These are phyloP conservation scores for Nitzschia sp. DNA, from an alignment of 108 stramenopile genomes.

Conservation along the genomic window DNA sequence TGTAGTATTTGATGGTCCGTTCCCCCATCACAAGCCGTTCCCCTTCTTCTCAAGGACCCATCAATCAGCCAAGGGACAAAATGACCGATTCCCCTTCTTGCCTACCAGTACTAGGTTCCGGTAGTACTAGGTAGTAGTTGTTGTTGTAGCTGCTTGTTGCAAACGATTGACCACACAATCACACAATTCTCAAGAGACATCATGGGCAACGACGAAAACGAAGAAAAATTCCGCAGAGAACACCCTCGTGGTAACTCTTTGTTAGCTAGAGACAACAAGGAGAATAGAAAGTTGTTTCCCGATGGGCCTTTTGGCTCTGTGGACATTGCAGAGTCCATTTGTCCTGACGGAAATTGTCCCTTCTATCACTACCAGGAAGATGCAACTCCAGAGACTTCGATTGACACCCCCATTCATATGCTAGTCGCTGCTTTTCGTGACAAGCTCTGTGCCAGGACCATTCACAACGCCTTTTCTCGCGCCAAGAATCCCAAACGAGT, in stretches of 20 bases:
- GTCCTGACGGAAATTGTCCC: slow-evolving; percentile 18
- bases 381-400: neutral
- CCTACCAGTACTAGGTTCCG: too few species aligned
- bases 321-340: slow-evolving; percentile 9
- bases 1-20: too few species aligned
- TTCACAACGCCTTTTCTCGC: slow-evolving; percentile 57
- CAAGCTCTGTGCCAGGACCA: slow-evolving; percentile 65
- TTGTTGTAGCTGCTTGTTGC: too few species aligned
- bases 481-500: slow-evolving; percentile 55
- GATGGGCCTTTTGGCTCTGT: slow-evolving; percentile 13
- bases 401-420: slow-evolving; percentile 28
- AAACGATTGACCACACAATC: too few species aligned
- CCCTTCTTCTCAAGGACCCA: too few species aligned
- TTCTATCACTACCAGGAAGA: slow-evolving; percentile 29
- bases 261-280: slow-evolving; percentile 21
- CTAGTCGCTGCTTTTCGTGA: slow-evolving; percentile 53
- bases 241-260: slow-evolving; percentile 26
- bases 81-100: too few species aligned
- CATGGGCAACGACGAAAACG: too few species aligned
- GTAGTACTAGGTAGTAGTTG: too few species aligned
- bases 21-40: too few species aligned
- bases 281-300: slow-evolving; percentile 25
- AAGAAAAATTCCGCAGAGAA: slow-evolving; percentile 4
- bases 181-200: too few species aligned
- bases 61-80: too few species aligned